phyloP scores from a whole-genome alignment of 202 grass and related monocot genomes.

The Setaria italica region DNA sequence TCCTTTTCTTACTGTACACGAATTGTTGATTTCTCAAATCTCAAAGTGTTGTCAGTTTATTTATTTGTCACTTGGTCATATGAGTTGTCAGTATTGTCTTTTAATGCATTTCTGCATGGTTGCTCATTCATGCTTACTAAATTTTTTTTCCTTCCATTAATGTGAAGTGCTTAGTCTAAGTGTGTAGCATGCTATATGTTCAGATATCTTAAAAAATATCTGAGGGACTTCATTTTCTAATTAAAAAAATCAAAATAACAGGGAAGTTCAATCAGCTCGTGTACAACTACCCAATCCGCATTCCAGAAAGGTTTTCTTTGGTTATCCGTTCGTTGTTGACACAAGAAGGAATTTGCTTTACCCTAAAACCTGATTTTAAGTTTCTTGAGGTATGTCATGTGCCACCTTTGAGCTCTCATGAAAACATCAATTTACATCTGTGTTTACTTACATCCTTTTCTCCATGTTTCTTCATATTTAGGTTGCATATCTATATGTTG shows the following conservation, averaged over 20 bases:
- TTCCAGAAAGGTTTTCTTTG: constrained; percentile 98
- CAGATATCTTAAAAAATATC: not conserved
- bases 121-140: constrained; percentile 16
- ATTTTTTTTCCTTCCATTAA: constrained; percentile 9
- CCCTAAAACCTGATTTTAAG: constrained; percentile 90
- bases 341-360: constrained; percentile 98
- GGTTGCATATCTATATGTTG: constrained; percentile 98
- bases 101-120: not conserved
- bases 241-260: constrained; percentile 47
- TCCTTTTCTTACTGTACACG: not conserved
- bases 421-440: not conserved
- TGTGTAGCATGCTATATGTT: constrained; percentile 28
- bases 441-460: constrained; percentile 32
- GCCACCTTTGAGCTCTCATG: constrained; percentile 24
- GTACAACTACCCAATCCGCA: constrained; percentile 95
- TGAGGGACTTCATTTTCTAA: constrained; percentile 22
- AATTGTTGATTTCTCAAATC: not conserved
- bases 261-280: constrained; percentile 99
- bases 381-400: constrained; percentile 88
- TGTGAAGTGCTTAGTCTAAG: constrained; percentile 18
- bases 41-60: not conserved
- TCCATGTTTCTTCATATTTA: constrained; percentile 51
- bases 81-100: constrained; percentile 7
- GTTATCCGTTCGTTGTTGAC: constrained; percentile 98
- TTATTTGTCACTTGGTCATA: constrained; percentile 31